These are phyloP conservation scores for Hirsutella thompsonii DNA, from an alignment of 2,329 filamentous ascomycete species.

Conservation along the genomic window DNA sequence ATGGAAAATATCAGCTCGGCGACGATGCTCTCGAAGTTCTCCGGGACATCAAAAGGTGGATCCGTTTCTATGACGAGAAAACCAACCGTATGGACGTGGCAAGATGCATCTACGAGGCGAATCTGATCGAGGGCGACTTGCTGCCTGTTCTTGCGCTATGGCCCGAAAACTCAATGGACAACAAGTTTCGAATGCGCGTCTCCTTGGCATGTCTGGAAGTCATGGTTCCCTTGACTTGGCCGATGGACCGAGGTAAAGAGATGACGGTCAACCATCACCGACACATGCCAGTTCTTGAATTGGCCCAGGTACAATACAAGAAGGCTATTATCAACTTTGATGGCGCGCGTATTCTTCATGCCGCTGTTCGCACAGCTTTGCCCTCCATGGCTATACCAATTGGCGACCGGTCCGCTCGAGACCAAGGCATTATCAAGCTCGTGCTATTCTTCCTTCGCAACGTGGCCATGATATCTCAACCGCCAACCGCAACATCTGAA, in stretches of 20 bases:
- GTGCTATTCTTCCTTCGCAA: conserved; percentile 84
- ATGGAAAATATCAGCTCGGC: conserved; percentile 75
- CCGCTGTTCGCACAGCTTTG: conserved; percentile 66
- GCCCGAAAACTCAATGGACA: conserved; percentile 59
- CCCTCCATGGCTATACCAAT: conserved; percentile 73
- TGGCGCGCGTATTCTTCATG: conserved; percentile 62
- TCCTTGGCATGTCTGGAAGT: conserved; percentile 82
- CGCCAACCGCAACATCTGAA: conserved; percentile 59
- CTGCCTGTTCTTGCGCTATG: conserved; percentile 78
- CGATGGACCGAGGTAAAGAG: conserved; percentile 64
- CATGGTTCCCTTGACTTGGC: conserved; percentile 88
- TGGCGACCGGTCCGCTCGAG: conserved; percentile 62
- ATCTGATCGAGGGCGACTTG: conserved; percentile 80
- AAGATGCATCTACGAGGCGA: conserved; percentile 80
- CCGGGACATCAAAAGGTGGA: conserved; percentile 89
- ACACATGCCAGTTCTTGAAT: conserved; percentile 78
- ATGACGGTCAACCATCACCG: conserved; percentile 90
- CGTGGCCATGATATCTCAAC: conserved; percentile 69
- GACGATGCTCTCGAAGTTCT: conserved; percentile 87
- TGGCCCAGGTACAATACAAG: conserved; percentile 85
- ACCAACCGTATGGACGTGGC: conserved; percentile 90
- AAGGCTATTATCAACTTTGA: conserved; percentile 76
- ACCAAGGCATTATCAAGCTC: conserved; percentile 87
- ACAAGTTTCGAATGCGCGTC: conserved; percentile 64
- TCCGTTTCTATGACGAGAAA: conserved; percentile 89